These are phyloP conservation scores for Coleophoma eucalyptorum DNA, from an alignment of 2,329 filamentous ascomycete species.

Conservation along the genomic window DNA sequence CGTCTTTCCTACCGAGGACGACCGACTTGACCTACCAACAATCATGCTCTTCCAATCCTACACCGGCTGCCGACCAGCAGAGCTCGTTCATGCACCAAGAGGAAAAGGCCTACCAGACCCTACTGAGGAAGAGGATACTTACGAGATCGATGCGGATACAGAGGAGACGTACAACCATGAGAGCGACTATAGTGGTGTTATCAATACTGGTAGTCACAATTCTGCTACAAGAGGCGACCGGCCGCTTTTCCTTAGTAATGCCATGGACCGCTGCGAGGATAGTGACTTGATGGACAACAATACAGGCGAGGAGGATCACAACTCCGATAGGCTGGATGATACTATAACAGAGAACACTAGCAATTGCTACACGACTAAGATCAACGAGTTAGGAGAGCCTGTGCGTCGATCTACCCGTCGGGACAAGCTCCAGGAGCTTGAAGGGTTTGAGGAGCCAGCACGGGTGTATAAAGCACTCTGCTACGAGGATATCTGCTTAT, in stretches of 20 bases:
- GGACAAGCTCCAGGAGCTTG: no score
- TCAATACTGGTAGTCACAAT: constrained; percentile 1
- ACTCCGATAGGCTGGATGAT: constrained; percentile 7
- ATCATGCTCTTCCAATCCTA: constrained; percentile 23
- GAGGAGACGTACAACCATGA: constrained; percentile 1
- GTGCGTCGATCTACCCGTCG: constrained; percentile 1
- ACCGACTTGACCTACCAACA: constrained; percentile 16
- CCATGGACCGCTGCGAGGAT: not conserved
- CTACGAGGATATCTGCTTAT: constrained; percentile 18
- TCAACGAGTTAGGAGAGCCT: constrained; percentile 6
- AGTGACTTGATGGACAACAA: no score
- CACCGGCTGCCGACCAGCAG: constrained; percentile 15
- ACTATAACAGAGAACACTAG: constrained; percentile 8
- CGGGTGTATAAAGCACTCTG: constrained; percentile 14
- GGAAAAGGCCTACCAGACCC: constrained; percentile 16
- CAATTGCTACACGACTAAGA: constrained; percentile 4
- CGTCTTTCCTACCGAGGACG: constrained; percentile 21
- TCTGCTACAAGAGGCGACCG: constrained; percentile 1
- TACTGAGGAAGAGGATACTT: constrained; percentile 12
- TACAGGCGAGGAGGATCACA: no score
- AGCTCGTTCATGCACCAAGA: constrained; percentile 22
- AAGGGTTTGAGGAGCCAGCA: constrained; percentile 8
- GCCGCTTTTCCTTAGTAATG: constrained; percentile 3
- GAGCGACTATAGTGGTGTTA: constrained; percentile 6
- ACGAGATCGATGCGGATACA: constrained; percentile 1